These are phyloP conservation scores for Hemisphaericaspora lyxosophila DNA, from an alignment of 1,139 yeast species.

Conservation along the genomic window DNA sequence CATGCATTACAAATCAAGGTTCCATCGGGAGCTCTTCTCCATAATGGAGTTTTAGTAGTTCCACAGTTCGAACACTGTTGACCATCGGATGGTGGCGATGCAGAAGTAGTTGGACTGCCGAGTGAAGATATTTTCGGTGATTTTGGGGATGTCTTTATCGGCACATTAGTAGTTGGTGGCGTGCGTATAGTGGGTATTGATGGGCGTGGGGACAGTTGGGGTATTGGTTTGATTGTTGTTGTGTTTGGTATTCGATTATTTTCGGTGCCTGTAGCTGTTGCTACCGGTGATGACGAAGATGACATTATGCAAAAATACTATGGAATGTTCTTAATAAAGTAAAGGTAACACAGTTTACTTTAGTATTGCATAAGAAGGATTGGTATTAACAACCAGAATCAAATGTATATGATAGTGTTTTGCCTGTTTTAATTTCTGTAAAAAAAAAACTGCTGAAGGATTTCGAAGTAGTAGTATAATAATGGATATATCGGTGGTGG, in stretches of 20 bases:
- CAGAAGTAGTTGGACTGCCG: background rate
- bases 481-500: too few relatives aligned
- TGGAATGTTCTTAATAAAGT: background rate
- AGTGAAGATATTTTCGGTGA: background rate
- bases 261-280: background rate
- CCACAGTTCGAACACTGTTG: constrained; percentile 67
- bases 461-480: too few relatives aligned
- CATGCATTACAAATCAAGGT: constrained; percentile 72
- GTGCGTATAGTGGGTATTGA: background rate
- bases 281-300: background rate
- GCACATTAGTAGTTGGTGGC: background rate
- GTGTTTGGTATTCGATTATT: background rate
- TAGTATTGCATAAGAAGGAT: too few relatives aligned
- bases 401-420: too few relatives aligned
- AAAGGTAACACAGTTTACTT: too few relatives aligned
- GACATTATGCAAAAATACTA: background rate
- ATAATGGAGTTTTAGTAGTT: constrained; percentile 66
- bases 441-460: too few relatives aligned
- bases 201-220: too few relatives aligned
- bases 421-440: too few relatives aligned
- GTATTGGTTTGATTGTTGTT: too few relatives aligned
- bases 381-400: too few relatives aligned
- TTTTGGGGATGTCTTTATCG: background rate
- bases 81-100: constrained; percentile 21
- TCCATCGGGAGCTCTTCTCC: constrained; percentile 70